phyloP scores from a whole-genome alignment of 176 grass and related monocot species.

The Bothriochloa decipiens region DNA sequence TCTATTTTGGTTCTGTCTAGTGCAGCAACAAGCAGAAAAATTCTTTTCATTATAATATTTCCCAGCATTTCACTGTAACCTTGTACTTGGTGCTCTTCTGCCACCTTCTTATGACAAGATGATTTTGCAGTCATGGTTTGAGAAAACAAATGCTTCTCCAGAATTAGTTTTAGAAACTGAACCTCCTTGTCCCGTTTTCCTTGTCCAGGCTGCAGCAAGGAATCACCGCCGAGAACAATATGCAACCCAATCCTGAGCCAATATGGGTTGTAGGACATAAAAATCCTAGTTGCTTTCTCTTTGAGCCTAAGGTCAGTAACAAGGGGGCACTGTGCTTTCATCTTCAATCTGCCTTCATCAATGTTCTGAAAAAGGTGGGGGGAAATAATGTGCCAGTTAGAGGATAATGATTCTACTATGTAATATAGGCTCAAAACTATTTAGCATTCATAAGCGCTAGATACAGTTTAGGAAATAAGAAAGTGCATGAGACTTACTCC shows the following conservation, averaged over 20 bases:
- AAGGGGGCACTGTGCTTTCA: slow-evolving; percentile 61
- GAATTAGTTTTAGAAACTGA: slow-evolving; percentile 59
- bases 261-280: slow-evolving; percentile 63
- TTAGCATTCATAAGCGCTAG: neutral
- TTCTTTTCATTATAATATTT: slow-evolving; percentile 60
- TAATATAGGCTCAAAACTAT: neutral
- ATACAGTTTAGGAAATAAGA: neutral
- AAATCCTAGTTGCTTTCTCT: slow-evolving; percentile 53
- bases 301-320: slow-evolving; percentile 65
- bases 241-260: slow-evolving; percentile 74
- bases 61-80: slow-evolving; percentile 42
- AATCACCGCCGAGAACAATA: slow-evolving; percentile 67
- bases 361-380: slow-evolving; percentile 53
- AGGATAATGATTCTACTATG: neutral
- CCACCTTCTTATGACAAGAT: slow-evolving; percentile 50
- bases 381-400: neutral
- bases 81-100: slow-evolving; percentile 36
- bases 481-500: slow-evolving; percentile 3
- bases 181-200: slow-evolving; percentile 53
- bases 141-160: slow-evolving; percentile 63
- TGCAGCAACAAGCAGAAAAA: slow-evolving; percentile 59
- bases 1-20: slow-evolving; percentile 68
- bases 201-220: slow-evolving; percentile 45
- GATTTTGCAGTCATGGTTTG: slow-evolving; percentile 45
- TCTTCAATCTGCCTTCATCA: slow-evolving; percentile 62